Evolutionary conservation across 768 basidiomycete genomes (phyloP), one percentile per base, ranked within the genome.

Genomic region (Austroboletus festivus): DNA sequence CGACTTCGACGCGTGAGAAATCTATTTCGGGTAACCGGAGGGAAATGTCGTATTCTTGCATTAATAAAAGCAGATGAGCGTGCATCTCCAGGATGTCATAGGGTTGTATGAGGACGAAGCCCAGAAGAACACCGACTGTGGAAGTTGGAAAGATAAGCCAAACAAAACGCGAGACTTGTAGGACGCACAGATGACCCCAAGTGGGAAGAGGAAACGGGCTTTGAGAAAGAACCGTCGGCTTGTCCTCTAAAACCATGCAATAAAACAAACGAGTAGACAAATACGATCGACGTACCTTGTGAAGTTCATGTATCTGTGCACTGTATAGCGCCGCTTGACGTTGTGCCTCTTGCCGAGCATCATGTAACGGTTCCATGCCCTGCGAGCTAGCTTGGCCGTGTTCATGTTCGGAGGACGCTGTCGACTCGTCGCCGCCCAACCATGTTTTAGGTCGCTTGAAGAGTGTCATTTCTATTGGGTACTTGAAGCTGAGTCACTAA

Each of bases 41-140:
- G 21, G 76, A 76, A 45, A 90, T 64, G 44, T 89, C 86, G 51
- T 87, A 87, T 58, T 83, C 78, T 56, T 82, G 80, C 64, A 88
- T 76, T 20, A 89, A 64, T 3, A 89, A 68, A 0, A 80, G 67
- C 38, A 92, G 69, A 45, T 85, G 82, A 2, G 79, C 73, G 21
- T 89, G 87, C 53, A 90, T 76, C 45, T 81, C 82, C 44, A 81
- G 78, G 6, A 88, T 73, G 63, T 84, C 80, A 49, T 75, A 68
- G 3, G 84, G 85, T 50, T 87, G 79, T 44, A 89, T 75, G 52
- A 88, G 73, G 9, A 77, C 68, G 50, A 86, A 78, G 22, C 80
- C 87, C 3, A 89, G 63, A 37, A 83, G 60, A 10, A 78, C 69
- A 7, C 89, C 88, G 22, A 89, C 87, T 89, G 46, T 19, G 12